Base-by-base conservation (phyloP, 1,284 basidiomycete genomes). In the Malassezia sp. region DNA sequence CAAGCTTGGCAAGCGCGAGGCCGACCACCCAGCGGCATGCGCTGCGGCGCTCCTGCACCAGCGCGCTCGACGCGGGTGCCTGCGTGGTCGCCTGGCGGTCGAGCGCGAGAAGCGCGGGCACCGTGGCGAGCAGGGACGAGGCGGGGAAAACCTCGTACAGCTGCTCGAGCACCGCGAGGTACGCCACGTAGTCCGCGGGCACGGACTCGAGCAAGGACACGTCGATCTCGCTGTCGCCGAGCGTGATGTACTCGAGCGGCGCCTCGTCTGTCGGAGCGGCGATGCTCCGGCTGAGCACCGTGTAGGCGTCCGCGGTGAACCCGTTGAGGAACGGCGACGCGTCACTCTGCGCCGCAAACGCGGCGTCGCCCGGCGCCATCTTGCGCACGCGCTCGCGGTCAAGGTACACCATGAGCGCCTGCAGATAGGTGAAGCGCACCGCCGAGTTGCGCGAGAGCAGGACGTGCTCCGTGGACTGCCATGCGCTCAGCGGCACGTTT, bases 71-170 rank as follows among this genome's bases (percentile, higher is more conserved):
- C 45, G 75, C 75, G n/a, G n/a, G n/a, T n/a, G n/a, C n/a, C n/a
- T n/a, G n/a, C 29, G 71, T 64, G 37, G 70, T 32, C 11, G 41
- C 43, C 29, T 77, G 47, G 61, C 71, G 57, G 56, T 86, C 81
- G 30, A 95, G 71, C 0, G 84, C 80, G 24, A 87, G 67, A 29
- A 96, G 72, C 82, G 91, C 89, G 1, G 90, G 89, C 26, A 86
- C 74, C 23, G 84, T 81, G 0, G 82, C 80, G 17, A 88, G 71
- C 28, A 91, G 63, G 1, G 82, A 82, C 20, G 82, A 78, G 22
- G 82, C 72, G 0, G 89, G 85, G 14, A 83, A 68, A 31, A 81
- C 76, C 42, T 80, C 75, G 38, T 87, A 80, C 12, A 85, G 73
- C 3, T 78, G 77, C 14, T 74, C 76, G 23, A 95, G 75, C 35